Percentiles rank a stretch among this genome's conserved stretches.
Conservation (phyloP, 2,329 filamentous ascomycete genomes). For the Colletotrichum sp. region DNA sequence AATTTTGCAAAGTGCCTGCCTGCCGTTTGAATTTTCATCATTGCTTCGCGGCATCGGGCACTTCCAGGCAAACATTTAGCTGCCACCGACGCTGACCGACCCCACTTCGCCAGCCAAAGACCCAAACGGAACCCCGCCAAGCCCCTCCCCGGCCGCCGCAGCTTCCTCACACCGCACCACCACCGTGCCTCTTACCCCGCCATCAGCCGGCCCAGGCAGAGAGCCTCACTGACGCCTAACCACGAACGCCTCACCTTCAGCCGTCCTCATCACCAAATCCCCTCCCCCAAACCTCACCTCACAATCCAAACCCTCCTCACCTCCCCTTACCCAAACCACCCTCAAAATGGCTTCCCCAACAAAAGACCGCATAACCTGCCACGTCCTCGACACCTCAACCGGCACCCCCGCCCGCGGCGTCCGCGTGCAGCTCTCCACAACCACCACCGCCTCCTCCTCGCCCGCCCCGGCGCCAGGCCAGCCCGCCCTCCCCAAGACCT, state of each 20-base stretch:
- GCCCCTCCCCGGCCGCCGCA: not conserved
- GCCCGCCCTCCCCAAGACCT: conserved; percentile 50
- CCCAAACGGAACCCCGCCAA: not conserved
- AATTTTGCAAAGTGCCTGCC: rapidly evolving
- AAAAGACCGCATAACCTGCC: conserved; percentile 80
- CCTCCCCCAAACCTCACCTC: not conserved
- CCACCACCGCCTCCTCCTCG: conserved; percentile 31
- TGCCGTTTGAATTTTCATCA: no score
- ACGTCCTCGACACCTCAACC: conserved; percentile 82
- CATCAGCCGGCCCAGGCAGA: not conserved
- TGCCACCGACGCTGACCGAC: not conserved
- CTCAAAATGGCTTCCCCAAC: not conserved
- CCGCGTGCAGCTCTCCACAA: conserved; percentile 67
- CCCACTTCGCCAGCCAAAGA: not conserved
- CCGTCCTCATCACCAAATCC: not conserved
- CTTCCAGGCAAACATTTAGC: not conserved
- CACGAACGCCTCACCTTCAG: not conserved
- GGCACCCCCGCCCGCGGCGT: conserved; percentile 73
- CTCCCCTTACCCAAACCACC: not conserved
- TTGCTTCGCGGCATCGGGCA: not conserved
- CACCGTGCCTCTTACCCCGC: not conserved
- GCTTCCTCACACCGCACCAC: not conserved
- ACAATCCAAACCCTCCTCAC: not conserved
- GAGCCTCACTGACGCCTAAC: not conserved
- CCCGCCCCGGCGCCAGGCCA: conserved; percentile 33